Evolutionary conservation across 169 alveolate species (phyloP).

Genomic region (Theileria annulata): DNA sequence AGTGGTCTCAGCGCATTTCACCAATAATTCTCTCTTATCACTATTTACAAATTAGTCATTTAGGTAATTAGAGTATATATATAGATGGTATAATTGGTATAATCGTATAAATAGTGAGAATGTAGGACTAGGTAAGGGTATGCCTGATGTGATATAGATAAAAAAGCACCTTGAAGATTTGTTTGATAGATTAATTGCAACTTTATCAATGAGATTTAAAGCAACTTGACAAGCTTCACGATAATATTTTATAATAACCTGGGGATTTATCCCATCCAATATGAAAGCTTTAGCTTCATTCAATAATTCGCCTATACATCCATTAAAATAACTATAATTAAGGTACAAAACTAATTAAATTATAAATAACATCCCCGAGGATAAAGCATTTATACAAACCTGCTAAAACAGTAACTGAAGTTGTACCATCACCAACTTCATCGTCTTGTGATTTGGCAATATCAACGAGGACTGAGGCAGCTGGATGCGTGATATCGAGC

Average conservation of each 20-base stretch:
- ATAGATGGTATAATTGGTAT: neutral
- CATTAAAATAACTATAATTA: neutral
- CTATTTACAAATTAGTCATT: constrained; percentile 33
- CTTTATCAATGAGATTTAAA: constrained; percentile 68
- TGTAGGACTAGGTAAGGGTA: neutral
- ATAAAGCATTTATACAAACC: too few species aligned
- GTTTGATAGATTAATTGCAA: constrained; percentile 71
- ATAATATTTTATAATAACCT: constrained; percentile 91
- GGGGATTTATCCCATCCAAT: constrained; percentile 95
- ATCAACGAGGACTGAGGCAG: constrained; percentile 95
- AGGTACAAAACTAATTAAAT: too few species aligned
- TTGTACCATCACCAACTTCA: constrained; percentile 97
- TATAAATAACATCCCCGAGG: too few species aligned
- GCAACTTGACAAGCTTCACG: constrained; percentile 87
- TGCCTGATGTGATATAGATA: neutral
- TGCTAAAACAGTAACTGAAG: constrained; percentile 93
- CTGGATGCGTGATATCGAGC: constrained; percentile 96
- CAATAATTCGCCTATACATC: constrained; percentile 79
- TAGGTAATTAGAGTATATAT: constrained; percentile 14
- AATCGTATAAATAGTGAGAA: neutral
- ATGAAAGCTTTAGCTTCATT: constrained; percentile 92
- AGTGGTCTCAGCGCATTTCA: constrained; percentile 97
- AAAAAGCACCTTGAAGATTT: constrained; percentile 34
- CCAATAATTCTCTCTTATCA: constrained; percentile 84
- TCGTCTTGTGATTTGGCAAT: constrained; percentile 96